Evolutionary conservation across 441 rosid genomes (phyloP).

Genomic region (Syzygium syzygioides): DNA sequence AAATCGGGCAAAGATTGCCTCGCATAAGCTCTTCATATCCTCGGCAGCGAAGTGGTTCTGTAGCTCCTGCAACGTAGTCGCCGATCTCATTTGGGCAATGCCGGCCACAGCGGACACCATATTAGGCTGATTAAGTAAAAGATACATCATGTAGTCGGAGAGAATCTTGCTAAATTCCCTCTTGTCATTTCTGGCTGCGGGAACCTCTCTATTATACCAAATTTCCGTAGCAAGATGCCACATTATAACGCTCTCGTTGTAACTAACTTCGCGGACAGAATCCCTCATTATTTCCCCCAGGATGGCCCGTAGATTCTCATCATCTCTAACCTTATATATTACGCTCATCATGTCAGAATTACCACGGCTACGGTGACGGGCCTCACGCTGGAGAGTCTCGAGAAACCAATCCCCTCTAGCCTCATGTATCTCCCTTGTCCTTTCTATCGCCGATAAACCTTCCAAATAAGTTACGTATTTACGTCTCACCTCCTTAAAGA

Average conservation of each 20-base stretch:
- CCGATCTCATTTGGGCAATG: neutral
- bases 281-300: fast-evolving
- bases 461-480: fast-evolving
- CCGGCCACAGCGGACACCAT: fast-evolving
- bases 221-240: neutral
- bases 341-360: neutral
- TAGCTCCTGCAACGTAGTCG: fast-evolving
- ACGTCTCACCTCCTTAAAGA: fast-evolving
- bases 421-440: fast-evolving
- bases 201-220: fast-evolving
- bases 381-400: fast-evolving
- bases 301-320: neutral
- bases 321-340: neutral
- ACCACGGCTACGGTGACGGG: fast-evolving
- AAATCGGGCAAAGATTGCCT: fast-evolving
- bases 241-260: fast-evolving
- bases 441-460: too few species aligned
- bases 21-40: fast-evolving
- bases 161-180: fast-evolving
- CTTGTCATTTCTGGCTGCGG: fast-evolving
- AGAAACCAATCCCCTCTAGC: fast-evolving
- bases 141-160: neutral
- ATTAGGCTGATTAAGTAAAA: neutral
- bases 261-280: fast-evolving
- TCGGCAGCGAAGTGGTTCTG: fast-evolving